Conservation (phyloP, 257 asterid genomes). For the Ilex asprella region DNA sequence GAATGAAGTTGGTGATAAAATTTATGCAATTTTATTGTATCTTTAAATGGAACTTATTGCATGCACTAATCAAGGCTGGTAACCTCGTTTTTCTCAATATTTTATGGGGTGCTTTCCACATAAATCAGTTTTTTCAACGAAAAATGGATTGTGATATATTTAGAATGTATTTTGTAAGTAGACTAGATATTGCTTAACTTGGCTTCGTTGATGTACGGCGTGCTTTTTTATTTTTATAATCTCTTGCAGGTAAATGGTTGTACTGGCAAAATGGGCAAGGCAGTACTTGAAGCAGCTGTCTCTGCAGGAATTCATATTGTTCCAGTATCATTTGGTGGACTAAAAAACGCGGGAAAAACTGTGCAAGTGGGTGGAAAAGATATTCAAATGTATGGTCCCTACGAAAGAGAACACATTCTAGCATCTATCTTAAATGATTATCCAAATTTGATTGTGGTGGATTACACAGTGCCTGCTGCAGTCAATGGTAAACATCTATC, state of each 20-base stretch:
- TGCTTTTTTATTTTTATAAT: not conserved
- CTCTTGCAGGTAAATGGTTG: constrained; percentile 71
- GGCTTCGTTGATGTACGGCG: too few species aligned
- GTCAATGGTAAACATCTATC: constrained; percentile 54
- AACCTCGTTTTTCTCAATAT: too few species aligned
- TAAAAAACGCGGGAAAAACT: constrained; percentile 58
- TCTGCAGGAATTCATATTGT: constrained; percentile 78
- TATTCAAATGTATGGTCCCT: constrained; percentile 59
- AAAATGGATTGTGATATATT: too few species aligned
- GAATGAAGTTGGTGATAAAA: too few species aligned
- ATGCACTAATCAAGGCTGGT: too few species aligned
- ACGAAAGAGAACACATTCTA: constrained; percentile 51
- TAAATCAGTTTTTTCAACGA: too few species aligned
- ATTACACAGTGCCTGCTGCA: constrained; percentile 76
- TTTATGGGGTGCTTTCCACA: too few species aligned
- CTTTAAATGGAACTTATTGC: too few species aligned
- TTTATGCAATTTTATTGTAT: too few species aligned
- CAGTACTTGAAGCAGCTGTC: constrained; percentile 89
- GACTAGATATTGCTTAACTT: too few species aligned
- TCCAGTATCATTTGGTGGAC: constrained; percentile 70
- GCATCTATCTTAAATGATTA: constrained; percentile 45
- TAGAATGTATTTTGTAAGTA: too few species aligned
- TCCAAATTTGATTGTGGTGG: constrained; percentile 69
- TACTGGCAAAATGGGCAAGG: constrained; percentile 89
- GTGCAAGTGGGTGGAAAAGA: constrained; percentile 60